Base-by-base conservation (phyloP, 2,329 filamentous ascomycete genomes). In the Pseudogymnoascus sp. region DNA sequence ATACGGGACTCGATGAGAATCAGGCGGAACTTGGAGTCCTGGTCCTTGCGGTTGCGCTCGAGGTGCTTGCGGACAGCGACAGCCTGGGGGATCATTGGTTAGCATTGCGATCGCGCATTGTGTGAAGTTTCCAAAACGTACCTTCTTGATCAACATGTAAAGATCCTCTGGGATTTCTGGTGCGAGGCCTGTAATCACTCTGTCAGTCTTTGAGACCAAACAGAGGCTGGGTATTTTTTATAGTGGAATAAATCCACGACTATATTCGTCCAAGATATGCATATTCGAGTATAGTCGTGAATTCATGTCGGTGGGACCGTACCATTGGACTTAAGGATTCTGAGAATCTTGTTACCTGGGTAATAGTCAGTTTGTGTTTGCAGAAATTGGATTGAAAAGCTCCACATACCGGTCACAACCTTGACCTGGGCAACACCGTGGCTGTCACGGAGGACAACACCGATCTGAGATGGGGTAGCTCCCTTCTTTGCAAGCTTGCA, bases 91-190 rank as follows among this genome's bases (percentile, higher is more conserved):
- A 55, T 55, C 1, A 8, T 8, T 33, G 29, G 29, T 55, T 55
- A 55, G 21, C 17, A 55, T 63, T 38, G 59, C 69, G 69, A 72
- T 66, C 41, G 65, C 63, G 31, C 25, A n/a, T 29, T 4, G 39
- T 63, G 48, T 33, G 38, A 31, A 61, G 62, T 41, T 9, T 9
- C 4, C 31, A 42, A 10, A 29, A 59, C 74, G 75, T 78, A 95
- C 93, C 92, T 99, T 99, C 90, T 97, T 97, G 91, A 97, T 97
- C 80, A 97, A 85, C 90, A 96, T 96, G 89, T 97, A 99, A 72
- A 97, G 89, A 82, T 99, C 94, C 88, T 99, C 94, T 77, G 95
- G 94, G 74, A 99, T 88, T 80, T 97, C 92, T 79, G 95, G 94
- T 73, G 94, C 93, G 78, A 99, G 92, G 84, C 94, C 94, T 99